Evolutionary conservation across 306 rosid species (phyloP), one percentile per base, ranked within the genome.

Genomic region (Senna tora): DNA sequence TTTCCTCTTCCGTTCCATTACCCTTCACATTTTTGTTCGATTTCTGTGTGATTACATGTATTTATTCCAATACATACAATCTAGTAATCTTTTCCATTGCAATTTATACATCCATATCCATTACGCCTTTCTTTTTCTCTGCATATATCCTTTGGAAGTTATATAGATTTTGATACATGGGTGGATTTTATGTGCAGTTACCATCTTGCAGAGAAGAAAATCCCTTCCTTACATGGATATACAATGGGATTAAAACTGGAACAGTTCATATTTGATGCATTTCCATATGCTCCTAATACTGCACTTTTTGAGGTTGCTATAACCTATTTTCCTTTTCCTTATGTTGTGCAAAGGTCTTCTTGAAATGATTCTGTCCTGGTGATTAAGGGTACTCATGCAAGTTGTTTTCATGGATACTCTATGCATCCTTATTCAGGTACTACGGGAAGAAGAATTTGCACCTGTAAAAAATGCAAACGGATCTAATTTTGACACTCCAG

Each of bases 171-270:
- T 77, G 34, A 82, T 69, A 58, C 39, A 9, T 17, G 11, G 52
- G 51, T 81, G 52, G 50, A 34, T 64, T 74, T 30, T 74, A 49
- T 78, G 55, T 71, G 77, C 89, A 92, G 97, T 65, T 93, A 87
- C 81, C 98, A 93, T 84, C 86, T 93, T 54, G 98, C 97, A 5
- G 96, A 93, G 88, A 93, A 93, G 90, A 90, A 88, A 80, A 88
- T 93, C 51, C 92, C 98, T 73, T 90, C 96, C 4, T 82, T 90
- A 62, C 92, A 87, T 43, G 97, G 97, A 67, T 79, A 83, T 41
- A 82, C 90, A 7, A 56, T 82, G 82, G 98, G 97, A 71, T 77
- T 82, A 43, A 93, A 93, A 79, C 86, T 93, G 61, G 98, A 93
- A 86, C 98, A 90, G 80, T 93, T 84, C 82, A 87, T 93, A 75